Percentiles rank a stretch among this genome's conserved stretches.
These are phyloP conservation scores for Xylogone sp. DNA, from an alignment of 2,329 filamentous ascomycete species.

Conservation along the genomic window DNA sequence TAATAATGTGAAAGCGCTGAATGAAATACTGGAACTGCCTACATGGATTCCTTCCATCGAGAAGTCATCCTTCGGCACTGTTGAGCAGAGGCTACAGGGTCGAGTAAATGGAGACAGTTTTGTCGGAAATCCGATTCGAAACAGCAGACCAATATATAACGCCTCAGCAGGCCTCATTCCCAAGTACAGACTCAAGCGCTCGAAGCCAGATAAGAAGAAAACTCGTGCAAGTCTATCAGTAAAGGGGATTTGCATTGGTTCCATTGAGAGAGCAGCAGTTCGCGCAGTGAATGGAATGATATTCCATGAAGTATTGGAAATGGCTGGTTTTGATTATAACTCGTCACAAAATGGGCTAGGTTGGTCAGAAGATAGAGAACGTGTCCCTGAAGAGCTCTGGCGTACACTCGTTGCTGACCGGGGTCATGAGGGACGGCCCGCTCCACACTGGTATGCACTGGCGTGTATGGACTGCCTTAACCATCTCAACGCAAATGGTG, in stretches of 20 bases:
- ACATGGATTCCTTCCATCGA: conserved; percentile 15
- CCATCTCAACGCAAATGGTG: conserved; percentile 2
- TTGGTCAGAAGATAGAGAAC: background rate
- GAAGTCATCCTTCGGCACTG: conserved; percentile 10
- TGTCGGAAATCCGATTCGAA: background rate
- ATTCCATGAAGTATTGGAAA: conserved; percentile 2
- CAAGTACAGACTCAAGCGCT: conserved; percentile 1
- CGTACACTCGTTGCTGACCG: conserved; percentile 9
- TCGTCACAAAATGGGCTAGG: conserved; percentile 3
- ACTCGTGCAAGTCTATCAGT: conserved; percentile 4
- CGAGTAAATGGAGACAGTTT: conserved; percentile 1
- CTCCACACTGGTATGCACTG: conserved; percentile 14
- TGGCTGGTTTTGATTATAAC: conserved; percentile 4
- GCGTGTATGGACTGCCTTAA: conserved; percentile 12
- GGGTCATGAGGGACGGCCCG: conserved; percentile 1
- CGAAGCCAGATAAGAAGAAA: background rate
- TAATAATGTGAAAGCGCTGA: no score
- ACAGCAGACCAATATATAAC: background rate
- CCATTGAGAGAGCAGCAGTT: conserved; percentile 2
- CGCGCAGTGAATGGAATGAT: conserved; percentile 7
- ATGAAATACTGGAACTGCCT: conserved; percentile 5
- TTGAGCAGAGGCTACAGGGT: background rate
- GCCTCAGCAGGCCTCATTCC: conserved; percentile 2
- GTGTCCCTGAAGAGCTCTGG: conserved; percentile 12
- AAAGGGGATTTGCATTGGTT: conserved; percentile 8